Base-by-base conservation (phyloP, 805 yeast species). In the Ogataea corticis region DNA sequence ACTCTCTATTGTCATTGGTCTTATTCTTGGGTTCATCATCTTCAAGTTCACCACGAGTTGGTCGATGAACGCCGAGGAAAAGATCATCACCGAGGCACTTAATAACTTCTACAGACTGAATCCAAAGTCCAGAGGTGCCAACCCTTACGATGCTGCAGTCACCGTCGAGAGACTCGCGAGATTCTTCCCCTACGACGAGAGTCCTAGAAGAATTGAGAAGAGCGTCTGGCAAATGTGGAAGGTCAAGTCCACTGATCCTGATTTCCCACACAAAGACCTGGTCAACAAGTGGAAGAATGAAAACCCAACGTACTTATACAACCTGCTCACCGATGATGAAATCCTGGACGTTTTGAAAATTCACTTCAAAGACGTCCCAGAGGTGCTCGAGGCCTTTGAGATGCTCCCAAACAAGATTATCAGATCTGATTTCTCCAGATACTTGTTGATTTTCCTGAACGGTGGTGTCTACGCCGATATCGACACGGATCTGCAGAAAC, bases 381-480 rank as follows among this genome's bases (percentile, higher is more conserved):
- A 78, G 51, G 66, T 80, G 38, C 56, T 77, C n/a, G 77, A 74
- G 45, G 75, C 83, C 2, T 80, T 68, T 58, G 77, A 75, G 52
- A 56, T 63, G 44, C 64, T 80, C 54, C 85, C 86, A 7, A 80
- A 78, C 59, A 73, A 71, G 34, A 72, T 76, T 36, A 65, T 76
- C 47, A 65, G 65, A 49, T 73, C 76, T 63, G 85, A 80, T 59
- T 80, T 80, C 51, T 73, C 81, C 58, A 66, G 85, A 50, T 80
- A 80, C 52, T 65, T 79, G 46, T 69, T 79, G 15, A 58, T 80
- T 18, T 79, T 61, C 49, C 71, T 82, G 14, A 66, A 69, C 42
- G 86, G 86, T 46, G 86, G 86, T 33, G 75, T 77, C 7, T 81
- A 81, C 53, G 73, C 82, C 3, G 86, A 81, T 57, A 75, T 79